Evolutionary conservation across 129 eudicot species (phyloP), one percentile per base, ranked within the genome.

Genomic region (Tagetes patula): DNA sequence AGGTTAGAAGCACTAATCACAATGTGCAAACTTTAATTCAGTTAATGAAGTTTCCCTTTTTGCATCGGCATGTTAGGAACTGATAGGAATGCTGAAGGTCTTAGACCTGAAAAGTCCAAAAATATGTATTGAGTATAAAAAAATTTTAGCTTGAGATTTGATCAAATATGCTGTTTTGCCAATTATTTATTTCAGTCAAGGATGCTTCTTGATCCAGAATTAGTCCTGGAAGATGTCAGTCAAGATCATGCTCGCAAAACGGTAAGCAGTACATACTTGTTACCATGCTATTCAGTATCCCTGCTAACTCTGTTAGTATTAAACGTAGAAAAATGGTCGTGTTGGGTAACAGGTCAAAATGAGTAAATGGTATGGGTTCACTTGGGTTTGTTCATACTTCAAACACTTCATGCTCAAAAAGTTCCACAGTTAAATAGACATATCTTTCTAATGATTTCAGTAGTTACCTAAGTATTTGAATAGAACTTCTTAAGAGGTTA

Each of bases 241-340:
- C 98, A 92, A 85, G 98, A 92, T 75, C 96, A 92, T 85, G 98
- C 98, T 64, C 94, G 87, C 66, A 92, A 92, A 84, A 92, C 98
- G 63, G 98, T 92, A 68, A 87, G 89, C 83, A 79, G 6, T 66
- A 8, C 42, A 27, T 69, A 3, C 66, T 13, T 70, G 59, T 56
- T 66, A 20, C 13, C 30, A 70, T 39, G 41, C 6, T 42, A 9
- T 62, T 42, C 31, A 27, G 31, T 42, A 48, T 76, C 47, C 36
- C 7, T 70, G 55, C 10, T 72, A 69, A 66, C 59, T 30, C 37
- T 12, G 9, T 46, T 47, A 4, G 14, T 20, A 41, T 39, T 56
- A 34, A 43, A 14, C 55, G 36, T 31, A 68, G 39, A n/a, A 53
- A 38, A 14, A 8, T 37, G 45, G 50, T 3, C 1, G 40, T 14